These are phyloP conservation scores for Tricholoma saponaceum DNA, from an alignment of 768 basidiomycete species.

Conservation along the genomic window DNA sequence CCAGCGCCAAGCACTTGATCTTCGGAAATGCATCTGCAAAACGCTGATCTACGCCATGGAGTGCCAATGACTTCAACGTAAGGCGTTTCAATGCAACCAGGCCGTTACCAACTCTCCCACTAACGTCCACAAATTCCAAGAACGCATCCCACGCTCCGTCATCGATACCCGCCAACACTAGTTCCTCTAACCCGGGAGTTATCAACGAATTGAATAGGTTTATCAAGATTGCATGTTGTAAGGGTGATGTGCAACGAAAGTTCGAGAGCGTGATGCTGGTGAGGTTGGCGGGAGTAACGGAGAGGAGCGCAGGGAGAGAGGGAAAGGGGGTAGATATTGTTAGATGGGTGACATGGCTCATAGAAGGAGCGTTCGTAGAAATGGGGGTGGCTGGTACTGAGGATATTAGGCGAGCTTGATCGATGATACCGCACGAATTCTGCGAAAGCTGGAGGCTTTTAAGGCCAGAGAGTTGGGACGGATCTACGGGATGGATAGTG, in stretches of 20 bases:
- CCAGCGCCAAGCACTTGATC: neutral
- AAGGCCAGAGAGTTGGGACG: neutral
- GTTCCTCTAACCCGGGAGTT: neutral
- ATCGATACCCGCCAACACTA: neutral
- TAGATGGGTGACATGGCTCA: neutral
- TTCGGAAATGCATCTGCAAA: neutral
- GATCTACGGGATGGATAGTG: neutral
- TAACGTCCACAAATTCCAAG: neutral
- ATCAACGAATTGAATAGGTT: neutral
- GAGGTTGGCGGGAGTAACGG: neutral
- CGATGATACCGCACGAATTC: neutral
- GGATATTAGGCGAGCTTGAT: neutral
- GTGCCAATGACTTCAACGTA: neutral
- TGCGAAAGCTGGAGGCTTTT: neutral
- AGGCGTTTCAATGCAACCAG: neutral
- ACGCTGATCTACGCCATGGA: neutral
- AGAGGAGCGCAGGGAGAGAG: neutral
- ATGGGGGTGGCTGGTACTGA: neutral
- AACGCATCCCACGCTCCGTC: neutral
- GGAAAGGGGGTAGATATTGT: neutral
- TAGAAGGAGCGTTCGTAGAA: neutral
- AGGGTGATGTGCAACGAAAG: neutral
- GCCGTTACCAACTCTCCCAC: neutral
- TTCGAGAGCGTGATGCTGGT: neutral
- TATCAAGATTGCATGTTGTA: neutral